Conservation (phyloP, 768 basidiomycete genomes). For the Hygrocybe coccinea region DNA sequence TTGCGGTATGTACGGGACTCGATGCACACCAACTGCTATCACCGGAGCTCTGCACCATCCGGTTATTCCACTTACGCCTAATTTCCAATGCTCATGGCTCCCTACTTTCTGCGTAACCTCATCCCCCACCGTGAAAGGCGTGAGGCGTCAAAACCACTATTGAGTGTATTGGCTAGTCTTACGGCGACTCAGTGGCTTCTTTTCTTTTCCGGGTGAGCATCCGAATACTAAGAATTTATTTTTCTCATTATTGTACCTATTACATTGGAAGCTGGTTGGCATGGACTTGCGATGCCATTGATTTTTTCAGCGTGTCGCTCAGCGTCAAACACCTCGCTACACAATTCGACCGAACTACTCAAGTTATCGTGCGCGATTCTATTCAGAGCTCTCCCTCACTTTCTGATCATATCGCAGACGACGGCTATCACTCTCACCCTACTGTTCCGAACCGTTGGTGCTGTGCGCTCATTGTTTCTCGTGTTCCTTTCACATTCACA, state of each 20-base stretch:
- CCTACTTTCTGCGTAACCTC: slow-evolving; percentile 46
- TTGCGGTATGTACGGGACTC: too few relatives aligned
- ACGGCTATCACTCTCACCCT: slow-evolving; percentile 88
- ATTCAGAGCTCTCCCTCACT: not conserved
- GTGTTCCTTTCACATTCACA: slow-evolving; percentile 15
- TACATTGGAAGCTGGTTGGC: slow-evolving; percentile 60
- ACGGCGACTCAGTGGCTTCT: slow-evolving; percentile 53
- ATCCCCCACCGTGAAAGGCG: slow-evolving; percentile 45
- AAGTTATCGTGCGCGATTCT: slow-evolving; percentile 38
- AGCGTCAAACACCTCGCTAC: slow-evolving; percentile 42
- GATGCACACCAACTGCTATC: too few relatives aligned
- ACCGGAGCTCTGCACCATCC: too few relatives aligned
- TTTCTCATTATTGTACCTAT: not conserved
- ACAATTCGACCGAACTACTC: slow-evolving; percentile 43
- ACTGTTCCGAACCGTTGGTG: slow-evolving; percentile 80
- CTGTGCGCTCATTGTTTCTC: slow-evolving; percentile 33
- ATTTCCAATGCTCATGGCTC: slow-evolving; percentile 35
- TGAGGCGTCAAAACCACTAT: slow-evolving; percentile 34
- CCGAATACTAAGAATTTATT: not conserved
- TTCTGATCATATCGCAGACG: slow-evolving; percentile 37
- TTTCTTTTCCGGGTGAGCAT: slow-evolving; percentile 59
- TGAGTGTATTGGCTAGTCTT: slow-evolving; percentile 40
- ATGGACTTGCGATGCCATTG: slow-evolving; percentile 84
- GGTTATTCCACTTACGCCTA: too few relatives aligned
- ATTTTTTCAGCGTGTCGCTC: slow-evolving; percentile 77